These are phyloP conservation scores for Diaporthe amygdali DNA, from an alignment of 2,329 filamentous ascomycete species.

Conservation along the genomic window DNA sequence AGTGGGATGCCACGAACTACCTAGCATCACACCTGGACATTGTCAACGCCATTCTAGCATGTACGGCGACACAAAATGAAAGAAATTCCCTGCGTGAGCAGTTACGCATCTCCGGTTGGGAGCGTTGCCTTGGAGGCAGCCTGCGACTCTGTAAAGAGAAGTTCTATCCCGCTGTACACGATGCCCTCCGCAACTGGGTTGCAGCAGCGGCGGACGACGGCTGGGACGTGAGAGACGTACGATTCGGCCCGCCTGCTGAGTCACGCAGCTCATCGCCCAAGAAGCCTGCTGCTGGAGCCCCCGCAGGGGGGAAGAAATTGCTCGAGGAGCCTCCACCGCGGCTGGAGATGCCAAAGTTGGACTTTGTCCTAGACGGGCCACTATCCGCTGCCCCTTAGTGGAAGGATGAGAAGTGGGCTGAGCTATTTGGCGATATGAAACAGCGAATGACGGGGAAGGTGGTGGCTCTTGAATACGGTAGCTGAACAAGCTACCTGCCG, in stretches of 20 bases:
- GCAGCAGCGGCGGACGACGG: constrained; percentile 84
- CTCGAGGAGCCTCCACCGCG: constrained; percentile 60
- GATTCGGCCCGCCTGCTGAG: constrained; percentile 68
- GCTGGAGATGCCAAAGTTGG: constrained; percentile 64
- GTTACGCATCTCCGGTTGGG: constrained; percentile 84
- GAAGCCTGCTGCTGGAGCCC: constrained; percentile 38
- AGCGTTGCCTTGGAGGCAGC: constrained; percentile 84
- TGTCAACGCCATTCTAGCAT: constrained; percentile 87
- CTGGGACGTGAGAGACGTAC: constrained; percentile 83
- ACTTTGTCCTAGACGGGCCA: constrained; percentile 47
- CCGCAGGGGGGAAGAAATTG: constrained; percentile 49
- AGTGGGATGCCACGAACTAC: constrained; percentile 99
- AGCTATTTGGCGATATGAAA: constrained; percentile 30
- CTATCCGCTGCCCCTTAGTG: constrained; percentile 27
- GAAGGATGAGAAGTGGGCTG: constrained; percentile 35
- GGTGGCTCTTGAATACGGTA: neutral
- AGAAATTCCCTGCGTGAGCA: constrained; percentile 82
- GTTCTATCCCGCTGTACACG: constrained; percentile 92
- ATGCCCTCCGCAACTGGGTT: constrained; percentile 88
- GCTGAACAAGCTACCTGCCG: neutral
- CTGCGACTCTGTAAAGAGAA: constrained; percentile 96
- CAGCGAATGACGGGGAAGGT: neutral
- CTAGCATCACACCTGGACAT: constrained; percentile 91
- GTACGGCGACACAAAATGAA: constrained; percentile 69
- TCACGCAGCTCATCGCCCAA: constrained; percentile 51